Evolutionary conservation across 768 basidiomycete genomes (phyloP).

Genomic region (Lactarius quietus): DNA sequence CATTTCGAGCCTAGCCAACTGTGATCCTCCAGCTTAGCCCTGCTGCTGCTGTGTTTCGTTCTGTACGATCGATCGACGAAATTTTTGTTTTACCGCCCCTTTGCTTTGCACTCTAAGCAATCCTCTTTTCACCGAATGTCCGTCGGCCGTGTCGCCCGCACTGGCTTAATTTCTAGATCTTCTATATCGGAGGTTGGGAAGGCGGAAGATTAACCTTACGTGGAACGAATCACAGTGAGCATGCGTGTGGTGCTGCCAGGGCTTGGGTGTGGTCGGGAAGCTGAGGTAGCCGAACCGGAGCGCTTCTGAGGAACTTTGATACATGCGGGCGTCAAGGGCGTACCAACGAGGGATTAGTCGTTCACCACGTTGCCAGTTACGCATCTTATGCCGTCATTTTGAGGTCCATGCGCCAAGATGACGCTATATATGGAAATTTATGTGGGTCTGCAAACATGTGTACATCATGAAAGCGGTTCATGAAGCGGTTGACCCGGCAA

Average conservation of each 20-base stretch:
- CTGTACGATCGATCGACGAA: conserved; percentile 4
- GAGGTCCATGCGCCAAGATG: neutral
- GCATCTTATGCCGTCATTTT: neutral
- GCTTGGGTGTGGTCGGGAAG: neutral
- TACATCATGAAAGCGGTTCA: neutral
- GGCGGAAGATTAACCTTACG: neutral
- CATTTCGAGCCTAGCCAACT: neutral
- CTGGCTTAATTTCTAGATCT: neutral
- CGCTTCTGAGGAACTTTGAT: conserved; percentile 21
- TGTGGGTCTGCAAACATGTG: neutral
- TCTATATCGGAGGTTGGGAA: neutral
- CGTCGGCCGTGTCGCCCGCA: neutral
- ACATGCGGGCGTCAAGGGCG: conserved; percentile 13
- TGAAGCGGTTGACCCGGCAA: neutral
- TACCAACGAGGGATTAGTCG: neutral
- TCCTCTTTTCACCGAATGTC: neutral
- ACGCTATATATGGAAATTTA: neutral
- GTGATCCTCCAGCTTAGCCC: neutral
- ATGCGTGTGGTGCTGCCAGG: neutral
- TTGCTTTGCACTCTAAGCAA: neutral
- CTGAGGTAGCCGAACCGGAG: conserved; percentile 7
- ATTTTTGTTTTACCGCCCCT: neutral
- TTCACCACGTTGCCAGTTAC: conserved; percentile 1
- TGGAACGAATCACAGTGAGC: neutral
- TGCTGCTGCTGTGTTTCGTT: conserved; percentile 15